These are phyloP conservation scores for Parietichytrium sp. DNA, from an alignment of 108 stramenopile genomes.

Conservation along the genomic window DNA sequence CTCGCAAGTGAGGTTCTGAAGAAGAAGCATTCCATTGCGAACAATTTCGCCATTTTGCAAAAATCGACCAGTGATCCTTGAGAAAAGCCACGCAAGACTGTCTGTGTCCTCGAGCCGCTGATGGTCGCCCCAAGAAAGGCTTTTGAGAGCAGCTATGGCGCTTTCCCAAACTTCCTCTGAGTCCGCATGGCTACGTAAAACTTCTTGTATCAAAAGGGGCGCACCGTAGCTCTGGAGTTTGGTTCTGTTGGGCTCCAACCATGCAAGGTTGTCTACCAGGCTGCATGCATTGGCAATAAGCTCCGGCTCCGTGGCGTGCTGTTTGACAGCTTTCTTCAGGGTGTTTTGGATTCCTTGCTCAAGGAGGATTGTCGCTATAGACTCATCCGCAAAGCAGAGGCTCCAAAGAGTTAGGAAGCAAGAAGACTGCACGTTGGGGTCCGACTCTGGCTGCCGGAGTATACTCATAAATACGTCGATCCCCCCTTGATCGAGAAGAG, in stretches of 20 bases:
- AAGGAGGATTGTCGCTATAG: background rate
- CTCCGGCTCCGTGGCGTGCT: background rate
- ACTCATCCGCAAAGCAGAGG: background rate
- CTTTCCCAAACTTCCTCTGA: background rate
- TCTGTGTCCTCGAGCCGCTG: background rate
- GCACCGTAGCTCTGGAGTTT: background rate
- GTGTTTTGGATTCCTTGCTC: background rate
- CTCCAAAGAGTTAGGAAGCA: slow-evolving; percentile 14
- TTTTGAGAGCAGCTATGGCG: slow-evolving; percentile 13
- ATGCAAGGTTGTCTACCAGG: background rate
- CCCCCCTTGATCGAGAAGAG: background rate
- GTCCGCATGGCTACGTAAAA: background rate
- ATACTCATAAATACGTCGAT: background rate
- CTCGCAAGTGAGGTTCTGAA: slow-evolving; percentile 20
- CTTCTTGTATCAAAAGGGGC: background rate
- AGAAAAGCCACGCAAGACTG: background rate
- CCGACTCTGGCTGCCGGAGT: background rate
- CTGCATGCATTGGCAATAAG: background rate
- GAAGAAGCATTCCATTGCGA: background rate
- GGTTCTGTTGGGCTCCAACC: background rate
- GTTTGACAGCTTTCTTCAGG: background rate
- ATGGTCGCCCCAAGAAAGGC: background rate
- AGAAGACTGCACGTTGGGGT: background rate
- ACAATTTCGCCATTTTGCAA: background rate
- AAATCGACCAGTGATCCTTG: background rate